These are phyloP conservation scores for Rhizopus arrhizus DNA, from an alignment of 371 early-diverging fungal species.

Conservation along the genomic window DNA sequence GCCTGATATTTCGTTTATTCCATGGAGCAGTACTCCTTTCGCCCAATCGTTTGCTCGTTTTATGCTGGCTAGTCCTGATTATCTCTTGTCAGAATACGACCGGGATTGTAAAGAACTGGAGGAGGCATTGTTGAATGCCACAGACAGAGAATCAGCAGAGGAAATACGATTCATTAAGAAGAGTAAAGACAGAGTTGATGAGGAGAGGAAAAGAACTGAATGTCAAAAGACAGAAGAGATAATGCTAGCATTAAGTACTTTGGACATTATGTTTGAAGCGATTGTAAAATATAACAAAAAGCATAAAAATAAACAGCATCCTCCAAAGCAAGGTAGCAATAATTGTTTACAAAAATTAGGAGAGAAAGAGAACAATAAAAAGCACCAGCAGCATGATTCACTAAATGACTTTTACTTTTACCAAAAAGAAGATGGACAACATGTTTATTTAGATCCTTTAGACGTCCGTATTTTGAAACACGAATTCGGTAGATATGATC, in stretches of 20 bases:
- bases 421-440: slow-evolving; percentile 88
- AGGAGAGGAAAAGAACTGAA: slow-evolving; percentile 12
- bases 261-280: slow-evolving; percentile 32
- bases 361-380: not conserved
- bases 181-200: slow-evolving; percentile 24
- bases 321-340: not conserved
- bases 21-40: slow-evolving; percentile 62
- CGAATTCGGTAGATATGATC: slow-evolving; percentile 69
- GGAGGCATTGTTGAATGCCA: slow-evolving; percentile 49
- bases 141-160: slow-evolving; percentile 32
- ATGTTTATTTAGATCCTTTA: slow-evolving; percentile 90
- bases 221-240: slow-evolving; percentile 28
- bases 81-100: slow-evolving; percentile 48
- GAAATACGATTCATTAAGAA: slow-evolving; percentile 28
- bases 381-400: slow-evolving; percentile 2
- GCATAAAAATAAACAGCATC: slow-evolving; percentile 10
- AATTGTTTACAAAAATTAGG: slow-evolving; percentile 21
- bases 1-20: slow-evolving; percentile 40
- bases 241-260: slow-evolving; percentile 34
- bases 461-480: slow-evolving; percentile 84
- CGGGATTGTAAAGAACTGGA: slow-evolving; percentile 53
- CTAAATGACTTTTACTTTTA: slow-evolving; percentile 69
- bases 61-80: slow-evolving; percentile 57
- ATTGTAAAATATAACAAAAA: slow-evolving; percentile 23
- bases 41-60: slow-evolving; percentile 63